Percentiles rank a stretch among this genome's conserved stretches.
Evolutionary conservation across 2,329 filamentous ascomycete species (phyloP).

Genomic region (Pezicula radicicola): DNA sequence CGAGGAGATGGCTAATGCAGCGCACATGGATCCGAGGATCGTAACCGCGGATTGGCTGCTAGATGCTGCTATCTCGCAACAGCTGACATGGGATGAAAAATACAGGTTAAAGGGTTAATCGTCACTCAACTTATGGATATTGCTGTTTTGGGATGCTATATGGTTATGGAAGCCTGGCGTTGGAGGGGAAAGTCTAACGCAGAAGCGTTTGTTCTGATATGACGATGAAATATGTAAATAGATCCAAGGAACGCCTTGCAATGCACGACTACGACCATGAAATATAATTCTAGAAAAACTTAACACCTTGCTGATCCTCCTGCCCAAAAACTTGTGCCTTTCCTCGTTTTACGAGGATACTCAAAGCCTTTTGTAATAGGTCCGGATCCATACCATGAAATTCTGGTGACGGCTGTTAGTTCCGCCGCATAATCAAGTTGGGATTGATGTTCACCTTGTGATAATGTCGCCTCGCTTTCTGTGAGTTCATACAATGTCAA

Average conservation of each 20-base stretch:
- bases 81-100: conserved; percentile 63
- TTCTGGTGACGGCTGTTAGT: conserved; percentile 44
- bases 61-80: conserved; percentile 84
- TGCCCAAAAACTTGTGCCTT: conserved; percentile 92
- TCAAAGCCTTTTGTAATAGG: conserved; percentile 74
- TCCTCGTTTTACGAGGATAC: conserved; percentile 80
- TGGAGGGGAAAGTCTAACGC: background rate
- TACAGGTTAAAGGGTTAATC: conserved; percentile 41
- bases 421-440: background rate
- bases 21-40: conserved; percentile 76
- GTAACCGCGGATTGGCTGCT: conserved; percentile 88
- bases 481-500: conserved; percentile 89
- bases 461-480: conserved; percentile 77
- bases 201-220: background rate
- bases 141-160: background rate
- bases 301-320: conserved; percentile 86
- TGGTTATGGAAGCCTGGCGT: background rate
- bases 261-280: background rate
- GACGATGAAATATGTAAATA: background rate
- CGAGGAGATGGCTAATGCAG: conserved; percentile 70
- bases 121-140: conserved; percentile 2
- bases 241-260: conserved; percentile 1
- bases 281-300: conserved; percentile 73
- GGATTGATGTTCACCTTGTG: conserved; percentile 50
- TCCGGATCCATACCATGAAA: conserved; percentile 87